Percentiles rank a stretch among this genome's conserved stretches.
phyloP scores from a whole-genome alignment of 2,329 filamentous ascomycete genomes.

The Trichoderma asperellum region DNA sequence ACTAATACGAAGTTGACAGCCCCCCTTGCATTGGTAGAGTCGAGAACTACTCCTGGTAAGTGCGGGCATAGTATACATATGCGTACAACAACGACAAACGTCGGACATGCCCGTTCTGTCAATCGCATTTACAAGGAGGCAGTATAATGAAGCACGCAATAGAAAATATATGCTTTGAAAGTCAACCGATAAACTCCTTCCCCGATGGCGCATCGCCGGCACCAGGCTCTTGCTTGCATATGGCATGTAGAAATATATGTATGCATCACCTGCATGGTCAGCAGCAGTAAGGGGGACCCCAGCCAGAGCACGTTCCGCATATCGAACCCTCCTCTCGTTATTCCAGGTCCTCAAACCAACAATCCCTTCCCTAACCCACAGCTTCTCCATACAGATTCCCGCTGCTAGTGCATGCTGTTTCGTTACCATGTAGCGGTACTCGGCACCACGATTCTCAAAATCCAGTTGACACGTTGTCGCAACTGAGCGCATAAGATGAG shows the following conservation, averaged over 20 bases:
- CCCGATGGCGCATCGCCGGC: neutral
- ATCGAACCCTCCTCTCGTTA: constrained; percentile 8
- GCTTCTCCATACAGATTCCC: neutral
- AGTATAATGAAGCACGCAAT: neutral
- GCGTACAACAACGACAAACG: neutral
- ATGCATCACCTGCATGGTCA: constrained; percentile 22
- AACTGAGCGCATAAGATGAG: neutral
- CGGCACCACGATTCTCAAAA: neutral
- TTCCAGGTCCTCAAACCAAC: neutral
- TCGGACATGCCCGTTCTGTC: neutral
- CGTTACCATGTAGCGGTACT: neutral
- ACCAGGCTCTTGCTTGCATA: neutral
- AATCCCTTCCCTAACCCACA: neutral
- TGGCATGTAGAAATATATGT: neutral
- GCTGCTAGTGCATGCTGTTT: neutral
- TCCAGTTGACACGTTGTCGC: constrained; percentile 1
- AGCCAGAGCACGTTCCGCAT: constrained; percentile 20
- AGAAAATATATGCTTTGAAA: neutral
- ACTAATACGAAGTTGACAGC: constrained; percentile 23
- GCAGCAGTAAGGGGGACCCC: constrained; percentile 11
- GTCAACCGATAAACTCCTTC: neutral
- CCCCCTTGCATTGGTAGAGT: constrained; percentile 1
- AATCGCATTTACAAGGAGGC: no score
- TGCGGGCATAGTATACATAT: neutral
- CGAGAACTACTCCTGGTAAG: neutral